A percentile compares a stretch with the other conserved stretches of the same genome.
These are phyloP conservation scores for Curvularia sp. DNA, from an alignment of 2,329 filamentous ascomycete genomes.

Conservation along the genomic window DNA sequence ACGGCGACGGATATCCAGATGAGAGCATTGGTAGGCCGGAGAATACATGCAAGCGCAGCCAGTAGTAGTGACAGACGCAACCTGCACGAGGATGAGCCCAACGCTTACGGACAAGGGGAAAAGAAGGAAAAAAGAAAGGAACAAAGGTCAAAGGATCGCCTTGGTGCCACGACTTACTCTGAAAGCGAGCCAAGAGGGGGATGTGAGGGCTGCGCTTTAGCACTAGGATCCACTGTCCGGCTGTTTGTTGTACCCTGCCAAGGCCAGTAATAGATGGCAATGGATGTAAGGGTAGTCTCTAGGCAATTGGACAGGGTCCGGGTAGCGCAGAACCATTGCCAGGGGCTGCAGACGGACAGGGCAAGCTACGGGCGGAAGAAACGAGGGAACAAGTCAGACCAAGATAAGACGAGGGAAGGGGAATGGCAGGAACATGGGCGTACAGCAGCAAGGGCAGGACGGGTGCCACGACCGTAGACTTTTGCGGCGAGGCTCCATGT, in stretches of 20 bases:
- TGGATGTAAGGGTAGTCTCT: conserved; percentile 84
- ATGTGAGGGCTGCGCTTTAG: conserved; percentile 43
- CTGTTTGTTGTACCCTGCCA: conserved; percentile 63
- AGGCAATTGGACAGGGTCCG: conserved; percentile 93
- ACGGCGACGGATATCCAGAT: conserved; percentile 77
- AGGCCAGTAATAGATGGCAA: conserved; percentile 83
- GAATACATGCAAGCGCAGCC: conserved; percentile 80
- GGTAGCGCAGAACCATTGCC: conserved; percentile 96
- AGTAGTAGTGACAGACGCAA: conserved; percentile 68
- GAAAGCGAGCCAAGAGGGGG: conserved; percentile 36
- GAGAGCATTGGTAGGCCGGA: conserved; percentile 87
- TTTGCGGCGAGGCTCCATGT: conserved; percentile 82
- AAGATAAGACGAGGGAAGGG: not conserved
- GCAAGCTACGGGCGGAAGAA: conserved; percentile 62
- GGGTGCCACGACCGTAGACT: conserved; percentile 71
- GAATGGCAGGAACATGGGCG: conserved; percentile 45
- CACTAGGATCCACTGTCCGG: conserved; percentile 26
- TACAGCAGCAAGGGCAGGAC: conserved; percentile 74
- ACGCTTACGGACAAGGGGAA: conserved; percentile 3
- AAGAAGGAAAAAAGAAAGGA: not conserved
- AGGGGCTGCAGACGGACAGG: conserved; percentile 78
- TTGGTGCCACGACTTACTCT: conserved; percentile 35
- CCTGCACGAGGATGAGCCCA: conserved; percentile 41
- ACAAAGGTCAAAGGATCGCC: conserved; percentile 9
- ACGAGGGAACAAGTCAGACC: not conserved